Conservation (phyloP, 1,139 yeast species). For the Debaryomyces robertsiae region DNA sequence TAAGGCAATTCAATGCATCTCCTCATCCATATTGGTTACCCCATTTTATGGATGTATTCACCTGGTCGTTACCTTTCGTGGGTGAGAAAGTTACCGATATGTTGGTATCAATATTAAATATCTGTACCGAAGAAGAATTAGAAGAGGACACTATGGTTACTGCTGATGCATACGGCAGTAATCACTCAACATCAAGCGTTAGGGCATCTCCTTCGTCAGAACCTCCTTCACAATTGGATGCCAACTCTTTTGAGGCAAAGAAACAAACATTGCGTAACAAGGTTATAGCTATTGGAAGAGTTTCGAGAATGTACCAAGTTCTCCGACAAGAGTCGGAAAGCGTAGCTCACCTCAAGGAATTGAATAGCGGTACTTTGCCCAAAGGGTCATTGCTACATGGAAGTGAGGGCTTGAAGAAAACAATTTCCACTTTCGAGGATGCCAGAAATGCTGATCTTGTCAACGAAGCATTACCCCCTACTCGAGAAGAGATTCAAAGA, state of each 20-base stretch:
- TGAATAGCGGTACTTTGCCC: slow-evolving; percentile 70
- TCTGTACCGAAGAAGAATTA: slow-evolving; percentile 93
- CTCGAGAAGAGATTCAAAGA: slow-evolving; percentile 55
- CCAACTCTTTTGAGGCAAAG: slow-evolving; percentile 43
- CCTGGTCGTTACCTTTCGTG: slow-evolving; percentile 97
- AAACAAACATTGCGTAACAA: slow-evolving; percentile 77
- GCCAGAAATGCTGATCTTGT: slow-evolving; percentile 79
- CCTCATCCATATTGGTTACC: slow-evolving; percentile 99
- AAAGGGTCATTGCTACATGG: slow-evolving; percentile 88
- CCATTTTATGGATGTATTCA: slow-evolving; percentile 94
- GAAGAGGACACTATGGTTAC: slow-evolving; percentile 67
- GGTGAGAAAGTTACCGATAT: slow-evolving; percentile 97
- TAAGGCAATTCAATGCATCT: slow-evolving; percentile 87
- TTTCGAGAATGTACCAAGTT: slow-evolving; percentile 90
- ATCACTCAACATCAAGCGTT: slow-evolving; percentile 7
- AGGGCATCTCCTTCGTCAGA: slow-evolving; percentile 6
- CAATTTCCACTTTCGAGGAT: slow-evolving; percentile 77
- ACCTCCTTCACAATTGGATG: slow-evolving; percentile 16
- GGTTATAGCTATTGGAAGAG: slow-evolving; percentile 91
- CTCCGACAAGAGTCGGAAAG: slow-evolving; percentile 88
- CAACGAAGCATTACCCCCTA: slow-evolving; percentile 92
- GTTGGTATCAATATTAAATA: slow-evolving; percentile 85
- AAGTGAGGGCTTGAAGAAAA: slow-evolving; percentile 71
- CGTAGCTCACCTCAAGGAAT: slow-evolving; percentile 75
- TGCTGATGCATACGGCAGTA: slow-evolving; percentile 18